Evolutionary conservation across 768 basidiomycete species (phyloP).

Genomic region (Inosperma sp.): DNA sequence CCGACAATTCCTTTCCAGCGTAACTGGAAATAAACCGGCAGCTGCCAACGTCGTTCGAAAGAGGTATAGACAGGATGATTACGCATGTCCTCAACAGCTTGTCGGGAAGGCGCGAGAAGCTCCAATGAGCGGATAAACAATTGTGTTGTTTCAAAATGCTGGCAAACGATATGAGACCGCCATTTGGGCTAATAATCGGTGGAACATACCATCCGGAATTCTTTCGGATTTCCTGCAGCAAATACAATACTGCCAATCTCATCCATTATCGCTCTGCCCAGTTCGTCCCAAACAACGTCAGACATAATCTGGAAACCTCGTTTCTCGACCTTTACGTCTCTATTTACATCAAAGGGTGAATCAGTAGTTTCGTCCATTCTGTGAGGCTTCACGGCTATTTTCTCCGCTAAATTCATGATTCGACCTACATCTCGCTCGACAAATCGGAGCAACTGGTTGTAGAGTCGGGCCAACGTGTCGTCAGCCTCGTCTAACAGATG

Average conservation of each 20-base stretch:
- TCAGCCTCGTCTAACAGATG: conserved; percentile 62
- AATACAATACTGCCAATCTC: conserved; percentile 83
- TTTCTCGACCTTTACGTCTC: conserved; percentile 16
- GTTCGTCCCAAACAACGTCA: conserved; percentile 85
- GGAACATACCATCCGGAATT: conserved; percentile 73
- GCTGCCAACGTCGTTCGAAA: conserved; percentile 89
- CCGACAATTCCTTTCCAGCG: conserved; percentile 93
- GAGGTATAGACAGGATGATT: conserved; percentile 60
- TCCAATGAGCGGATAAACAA: conserved; percentile 82
- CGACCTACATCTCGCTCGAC: conserved; percentile 68
- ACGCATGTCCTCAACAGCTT: conserved; percentile 68
- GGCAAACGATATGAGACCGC: neutral
- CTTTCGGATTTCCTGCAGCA: conserved; percentile 86
- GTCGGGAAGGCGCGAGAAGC: conserved; percentile 69
- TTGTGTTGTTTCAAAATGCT: conserved; percentile 85
- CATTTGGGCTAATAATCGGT: neutral
- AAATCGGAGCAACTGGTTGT: conserved; percentile 78
- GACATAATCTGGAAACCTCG: conserved; percentile 79
- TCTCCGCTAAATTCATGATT: conserved; percentile 76
- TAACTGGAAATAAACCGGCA: conserved; percentile 95
- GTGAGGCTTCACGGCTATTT: conserved; percentile 48
- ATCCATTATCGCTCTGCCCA: conserved; percentile 74
- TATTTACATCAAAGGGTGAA: neutral
- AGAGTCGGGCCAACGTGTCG: conserved; percentile 69
- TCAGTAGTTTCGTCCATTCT: conserved; percentile 7